Evolutionary conservation across 306 rosid genomes (phyloP).

Genomic region (Oxytropis ochrocephala): DNA sequence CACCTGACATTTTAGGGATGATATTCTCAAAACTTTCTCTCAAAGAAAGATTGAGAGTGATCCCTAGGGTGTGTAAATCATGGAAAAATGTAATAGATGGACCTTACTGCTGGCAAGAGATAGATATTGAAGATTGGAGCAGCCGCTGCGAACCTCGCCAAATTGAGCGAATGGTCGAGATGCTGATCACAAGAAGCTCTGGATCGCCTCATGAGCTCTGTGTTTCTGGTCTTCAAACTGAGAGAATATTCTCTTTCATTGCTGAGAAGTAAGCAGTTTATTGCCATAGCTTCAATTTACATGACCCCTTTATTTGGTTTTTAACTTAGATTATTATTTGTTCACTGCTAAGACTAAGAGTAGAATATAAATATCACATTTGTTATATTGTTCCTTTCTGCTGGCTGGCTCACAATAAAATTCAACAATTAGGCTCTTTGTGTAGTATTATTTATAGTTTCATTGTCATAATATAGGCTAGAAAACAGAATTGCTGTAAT

Average conservation of each 20-base stretch:
- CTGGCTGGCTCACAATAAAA: background rate
- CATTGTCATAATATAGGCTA: background rate
- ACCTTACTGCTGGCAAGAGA: slow-evolving; percentile 94
- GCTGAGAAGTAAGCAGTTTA: slow-evolving; percentile 70
- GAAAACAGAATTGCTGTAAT: background rate
- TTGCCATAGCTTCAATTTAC: background rate
- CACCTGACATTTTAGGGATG: slow-evolving; percentile 76
- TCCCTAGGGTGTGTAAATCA: slow-evolving; percentile 85
- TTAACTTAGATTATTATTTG: background rate
- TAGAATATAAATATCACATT: background rate
- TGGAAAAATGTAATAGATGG: slow-evolving; percentile 66
- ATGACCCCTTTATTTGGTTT: background rate
- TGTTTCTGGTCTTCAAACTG: slow-evolving; percentile 58
- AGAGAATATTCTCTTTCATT: slow-evolving; percentile 55
- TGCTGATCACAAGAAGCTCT: slow-evolving; percentile 59
- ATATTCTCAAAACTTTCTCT: slow-evolving; percentile 70
- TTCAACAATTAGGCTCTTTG: background rate
- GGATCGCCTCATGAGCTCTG: slow-evolving; percentile 76
- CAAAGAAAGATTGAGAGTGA: slow-evolving; percentile 58
- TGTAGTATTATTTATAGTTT: background rate
- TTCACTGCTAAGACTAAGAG: background rate
- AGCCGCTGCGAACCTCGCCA: slow-evolving; percentile 40
- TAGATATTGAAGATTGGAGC: slow-evolving; percentile 85
- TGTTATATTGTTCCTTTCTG: background rate
- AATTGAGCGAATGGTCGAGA: slow-evolving; percentile 60